Conservation (phyloP, 208 protist species). For the Wallacemonas sp. region DNA sequence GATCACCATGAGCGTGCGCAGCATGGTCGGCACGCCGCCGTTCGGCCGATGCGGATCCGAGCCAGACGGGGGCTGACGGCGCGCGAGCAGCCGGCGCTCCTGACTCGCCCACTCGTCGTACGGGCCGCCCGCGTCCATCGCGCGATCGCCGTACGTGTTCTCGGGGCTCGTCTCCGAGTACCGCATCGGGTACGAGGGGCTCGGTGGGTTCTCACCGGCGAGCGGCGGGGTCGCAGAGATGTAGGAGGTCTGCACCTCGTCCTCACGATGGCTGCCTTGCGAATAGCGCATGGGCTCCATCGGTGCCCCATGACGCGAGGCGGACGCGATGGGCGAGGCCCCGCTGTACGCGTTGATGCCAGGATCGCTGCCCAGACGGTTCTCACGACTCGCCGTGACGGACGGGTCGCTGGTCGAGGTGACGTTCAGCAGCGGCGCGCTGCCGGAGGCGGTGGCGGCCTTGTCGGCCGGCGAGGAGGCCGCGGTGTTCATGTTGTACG, state of each 20-base stretch:
- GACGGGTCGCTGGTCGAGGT: not conserved
- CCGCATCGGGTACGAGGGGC: not conserved
- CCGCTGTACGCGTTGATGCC: not conserved
- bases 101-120: slow-evolving; percentile 1
- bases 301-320: not conserved
- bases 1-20: not conserved
- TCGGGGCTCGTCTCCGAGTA: not conserved
- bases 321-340: not conserved
- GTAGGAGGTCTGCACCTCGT: slow-evolving; percentile 3
- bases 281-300: not conserved
- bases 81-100: not conserved
- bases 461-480: not conserved
- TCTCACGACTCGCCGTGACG: not conserved
- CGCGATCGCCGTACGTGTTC: not conserved
- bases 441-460: not conserved
- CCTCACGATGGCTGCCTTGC: slow-evolving; percentile 6
- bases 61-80: not conserved
- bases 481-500: too few species aligned
- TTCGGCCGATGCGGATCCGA: not conserved
- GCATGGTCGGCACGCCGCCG: slow-evolving; percentile 11
- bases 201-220: not conserved
- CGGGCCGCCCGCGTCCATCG: not conserved
- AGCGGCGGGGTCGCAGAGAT: not conserved
- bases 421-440: not conserved
- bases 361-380: not conserved